Evolutionary conservation across 2,329 filamentous ascomycete genomes (phyloP).

Genomic region (Golovinomyces cichoracearum): DNA sequence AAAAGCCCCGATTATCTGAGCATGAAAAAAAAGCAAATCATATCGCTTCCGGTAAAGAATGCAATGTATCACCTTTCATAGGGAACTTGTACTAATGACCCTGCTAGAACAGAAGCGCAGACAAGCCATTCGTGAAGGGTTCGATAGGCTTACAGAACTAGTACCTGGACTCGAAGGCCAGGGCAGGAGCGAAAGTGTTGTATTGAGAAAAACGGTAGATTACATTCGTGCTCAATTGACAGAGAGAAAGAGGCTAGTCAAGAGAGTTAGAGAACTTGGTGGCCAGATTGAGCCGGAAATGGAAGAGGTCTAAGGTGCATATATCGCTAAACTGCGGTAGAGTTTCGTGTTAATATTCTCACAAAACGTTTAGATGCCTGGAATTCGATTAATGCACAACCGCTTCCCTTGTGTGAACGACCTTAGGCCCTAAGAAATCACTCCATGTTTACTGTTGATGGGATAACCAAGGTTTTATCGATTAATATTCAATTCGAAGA

Average conservation of each 20-base stretch:
- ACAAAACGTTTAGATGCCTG: no score
- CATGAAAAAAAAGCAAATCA: slow-evolving; percentile 50
- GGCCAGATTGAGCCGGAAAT: slow-evolving; percentile 19
- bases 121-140: slow-evolving; percentile 35
- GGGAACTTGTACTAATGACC: neutral
- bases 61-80: neutral
- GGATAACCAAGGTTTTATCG: no score
- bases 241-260: slow-evolving; percentile 23
- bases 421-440: no score
- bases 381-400: no score
- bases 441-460: no score
- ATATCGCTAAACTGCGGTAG: no score
- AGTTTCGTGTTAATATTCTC: no score
- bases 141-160: slow-evolving; percentile 39
- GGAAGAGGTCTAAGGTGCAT: no score
- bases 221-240: slow-evolving; percentile 25
- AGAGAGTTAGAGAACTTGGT: slow-evolving; percentile 24
- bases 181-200: slow-evolving; percentile 41
- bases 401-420: no score
- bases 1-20: slow-evolving; percentile 40
- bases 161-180: slow-evolving; percentile 44
- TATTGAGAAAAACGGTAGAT: slow-evolving; percentile 32
- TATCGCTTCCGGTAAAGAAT: slow-evolving; percentile 27
- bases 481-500: no score
- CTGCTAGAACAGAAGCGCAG: slow-evolving; percentile 23